These are phyloP conservation scores for Botrytis squamosa DNA, from an alignment of 2,329 filamentous ascomycete species.

Conservation along the genomic window DNA sequence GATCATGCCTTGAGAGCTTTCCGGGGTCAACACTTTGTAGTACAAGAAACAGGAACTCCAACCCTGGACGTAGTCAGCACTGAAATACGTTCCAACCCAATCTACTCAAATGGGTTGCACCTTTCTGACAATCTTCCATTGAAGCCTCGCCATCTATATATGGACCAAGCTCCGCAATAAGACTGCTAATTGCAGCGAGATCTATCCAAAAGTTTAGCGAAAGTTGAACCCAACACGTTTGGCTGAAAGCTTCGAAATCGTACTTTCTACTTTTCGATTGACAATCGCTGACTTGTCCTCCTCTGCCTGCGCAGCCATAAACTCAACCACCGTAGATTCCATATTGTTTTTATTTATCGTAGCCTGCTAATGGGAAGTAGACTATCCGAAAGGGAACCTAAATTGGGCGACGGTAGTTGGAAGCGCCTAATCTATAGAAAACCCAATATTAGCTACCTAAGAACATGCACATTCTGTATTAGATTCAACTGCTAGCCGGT, in stretches of 20 bases:
- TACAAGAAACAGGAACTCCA: constrained; percentile 27
- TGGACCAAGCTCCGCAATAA: constrained; percentile 17
- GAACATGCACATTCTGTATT: neutral
- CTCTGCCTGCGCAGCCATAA: constrained; percentile 18
- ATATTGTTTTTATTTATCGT: neutral
- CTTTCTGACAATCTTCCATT: constrained; percentile 29
- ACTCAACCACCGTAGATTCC: constrained; percentile 11
- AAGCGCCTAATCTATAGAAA: neutral
- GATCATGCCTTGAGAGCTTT: constrained; percentile 27
- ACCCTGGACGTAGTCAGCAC: constrained; percentile 24
- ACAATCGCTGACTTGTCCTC: constrained; percentile 13
- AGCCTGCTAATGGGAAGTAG: neutral
- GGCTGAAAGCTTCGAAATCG: neutral
- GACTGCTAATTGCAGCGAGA: constrained; percentile 6
- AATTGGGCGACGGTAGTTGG: neutral
- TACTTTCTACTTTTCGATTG: constrained; percentile 21
- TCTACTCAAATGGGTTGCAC: constrained; percentile 15
- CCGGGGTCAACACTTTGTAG: constrained; percentile 20
- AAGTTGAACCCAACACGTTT: neutral
- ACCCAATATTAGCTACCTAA: neutral
- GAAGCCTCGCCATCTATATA: constrained; percentile 19
- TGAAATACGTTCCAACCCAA: neutral
- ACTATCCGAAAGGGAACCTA: neutral
- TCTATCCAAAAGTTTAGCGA: neutral
- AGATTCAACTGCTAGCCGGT: neutral